A percentile compares a stretch with the other conserved stretches of the same genome.
Conservation (phyloP, 2,329 filamentous ascomycete genomes). For the Colletotrichum noveboracense region DNA sequence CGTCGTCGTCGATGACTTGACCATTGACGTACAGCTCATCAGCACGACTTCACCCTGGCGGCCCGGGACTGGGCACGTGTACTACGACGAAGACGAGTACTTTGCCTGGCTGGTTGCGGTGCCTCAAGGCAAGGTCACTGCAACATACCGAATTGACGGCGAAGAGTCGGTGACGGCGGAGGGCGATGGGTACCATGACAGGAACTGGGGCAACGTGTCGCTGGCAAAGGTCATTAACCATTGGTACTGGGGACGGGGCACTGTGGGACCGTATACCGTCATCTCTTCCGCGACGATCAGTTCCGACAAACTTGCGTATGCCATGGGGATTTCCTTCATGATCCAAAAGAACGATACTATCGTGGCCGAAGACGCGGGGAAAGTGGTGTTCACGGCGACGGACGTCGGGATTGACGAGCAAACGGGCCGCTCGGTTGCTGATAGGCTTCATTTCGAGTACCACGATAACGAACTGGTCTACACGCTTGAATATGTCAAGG, state of each 20-base stretch:
- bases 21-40: background rate
- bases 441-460: background rate
- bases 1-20: background rate
- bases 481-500: background rate
- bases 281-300: background rate
- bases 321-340: background rate
- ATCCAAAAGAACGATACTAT: background rate
- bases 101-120: background rate
- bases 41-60: background rate
- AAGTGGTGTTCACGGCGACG: background rate
- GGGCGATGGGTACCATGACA: background rate
- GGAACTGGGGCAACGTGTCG: background rate
- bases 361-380: background rate
- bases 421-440: background rate
- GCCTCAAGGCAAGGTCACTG: background rate
- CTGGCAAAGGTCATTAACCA: background rate
- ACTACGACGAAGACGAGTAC: background rate
- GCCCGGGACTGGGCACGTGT: background rate
- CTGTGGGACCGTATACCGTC: background rate
- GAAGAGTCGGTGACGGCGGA: background rate
- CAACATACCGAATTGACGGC: background rate
- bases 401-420: background rate
- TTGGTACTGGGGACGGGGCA: background rate
- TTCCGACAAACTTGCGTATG: background rate
- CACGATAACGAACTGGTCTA: background rate